Base-by-base conservation (phyloP, 2,329 filamentous ascomycete species). In the Colletotrichum simmondsii region DNA sequence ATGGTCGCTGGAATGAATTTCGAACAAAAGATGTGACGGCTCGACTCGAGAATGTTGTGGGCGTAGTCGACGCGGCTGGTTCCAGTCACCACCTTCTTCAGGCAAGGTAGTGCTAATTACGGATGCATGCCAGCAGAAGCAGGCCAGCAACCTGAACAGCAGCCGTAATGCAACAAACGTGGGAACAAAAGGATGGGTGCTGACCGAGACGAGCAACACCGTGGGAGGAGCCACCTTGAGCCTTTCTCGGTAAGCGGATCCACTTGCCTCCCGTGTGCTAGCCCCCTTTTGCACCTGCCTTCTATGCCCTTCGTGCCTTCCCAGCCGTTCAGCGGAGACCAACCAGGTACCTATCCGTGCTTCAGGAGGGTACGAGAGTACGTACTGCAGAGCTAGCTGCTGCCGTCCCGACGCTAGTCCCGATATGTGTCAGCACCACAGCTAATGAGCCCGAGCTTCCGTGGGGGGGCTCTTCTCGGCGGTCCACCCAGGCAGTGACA, bases 371-470 rank as follows among this genome's bases (percentile, higher is more conserved):
- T 35, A 35, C 32, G 32, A 35, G 32, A 35, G 32, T 35, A 35
- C 32, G 32, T 35, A 35, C 32, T 16, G 37, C 37, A 16, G 53
- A 49, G 26, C n/a, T 32, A n/a, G 64, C 63, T 66, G 54, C 14
- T 22, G 60, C 28, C 37, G 10, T 66, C 3, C 37, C n/a, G 37
- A 53, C 42, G 46, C 65, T 54, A 68, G 28, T 28, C 65, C 65
- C 12, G 30, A 61, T 49, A 49, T 57, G 26, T 61, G 68, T 71
- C 46, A 68, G 63, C 57, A 49, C 28, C 46, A 35, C 63, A 56
- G 56, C 56, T 67, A 61, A 71, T 67, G 68, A 65, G 63, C 56
- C 26, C 32, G 24, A 57, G 64, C 61, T 70, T 19, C 61, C 53
- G 61, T 69, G 67, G 67, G 61, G 35, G 67, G 32, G 32, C 32